A percentile compares a stretch with the other conserved stretches of the same genome.
phyloP scores from a whole-genome alignment of 2,329 filamentous ascomycete species.

The Neofusicoccum ribis region DNA sequence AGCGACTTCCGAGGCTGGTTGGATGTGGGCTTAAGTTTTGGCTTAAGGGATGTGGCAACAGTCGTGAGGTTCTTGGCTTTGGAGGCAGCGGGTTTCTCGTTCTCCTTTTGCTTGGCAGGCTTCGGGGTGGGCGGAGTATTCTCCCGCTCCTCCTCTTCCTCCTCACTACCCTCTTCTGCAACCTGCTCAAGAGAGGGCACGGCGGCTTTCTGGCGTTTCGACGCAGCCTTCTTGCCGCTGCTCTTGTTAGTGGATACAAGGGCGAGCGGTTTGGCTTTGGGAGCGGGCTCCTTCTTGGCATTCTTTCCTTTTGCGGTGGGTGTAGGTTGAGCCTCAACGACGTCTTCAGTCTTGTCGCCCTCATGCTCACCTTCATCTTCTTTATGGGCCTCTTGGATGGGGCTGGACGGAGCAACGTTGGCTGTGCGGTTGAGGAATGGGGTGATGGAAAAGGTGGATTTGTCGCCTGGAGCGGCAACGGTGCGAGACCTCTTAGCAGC shows the following conservation, averaged over 20 bases:
- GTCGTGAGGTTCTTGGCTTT: constrained; percentile 36
- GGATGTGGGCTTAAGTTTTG: constrained; percentile 38
- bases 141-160: constrained; percentile 41
- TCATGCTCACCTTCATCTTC: constrained; percentile 27
- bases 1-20: constrained; percentile 46
- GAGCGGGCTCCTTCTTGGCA: constrained; percentile 28
- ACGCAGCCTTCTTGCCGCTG: constrained; percentile 42
- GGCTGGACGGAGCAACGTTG: constrained; percentile 53
- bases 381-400: constrained; percentile 36
- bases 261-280: constrained; percentile 44
- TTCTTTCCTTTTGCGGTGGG: constrained; percentile 34
- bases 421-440: constrained; percentile 82
- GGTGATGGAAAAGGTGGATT: constrained; percentile 90
- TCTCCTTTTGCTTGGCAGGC: constrained; percentile 31
- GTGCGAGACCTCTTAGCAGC: constrained; percentile 51
- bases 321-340: constrained; percentile 30
- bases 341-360: constrained; percentile 28
- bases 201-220: constrained; percentile 38
- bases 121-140: constrained; percentile 31
- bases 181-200: constrained; percentile 45
- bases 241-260: constrained; percentile 46
- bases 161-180: constrained; percentile 43
- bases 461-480: constrained; percentile 68
- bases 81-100: constrained; percentile 24
- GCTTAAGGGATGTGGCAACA: constrained; percentile 25